Evolutionary conservation across 2,329 filamentous ascomycete species (phyloP).

Genomic region (Talaromyces sp.): DNA sequence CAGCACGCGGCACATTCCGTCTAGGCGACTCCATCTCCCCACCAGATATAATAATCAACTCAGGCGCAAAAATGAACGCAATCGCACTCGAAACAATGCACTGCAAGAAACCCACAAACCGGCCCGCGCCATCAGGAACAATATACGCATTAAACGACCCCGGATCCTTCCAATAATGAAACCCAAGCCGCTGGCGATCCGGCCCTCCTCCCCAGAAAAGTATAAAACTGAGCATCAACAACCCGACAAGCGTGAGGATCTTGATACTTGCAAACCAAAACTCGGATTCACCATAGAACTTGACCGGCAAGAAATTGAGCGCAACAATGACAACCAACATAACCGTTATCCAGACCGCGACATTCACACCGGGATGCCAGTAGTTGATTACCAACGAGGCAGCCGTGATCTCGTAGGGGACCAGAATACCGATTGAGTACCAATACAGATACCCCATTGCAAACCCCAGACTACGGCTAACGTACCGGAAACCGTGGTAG

Average conservation of each 20-base stretch:
- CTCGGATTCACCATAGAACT: slow-evolving; percentile 53
- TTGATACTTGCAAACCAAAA: slow-evolving; percentile 54
- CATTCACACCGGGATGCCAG: slow-evolving; percentile 50
- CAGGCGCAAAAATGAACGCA: slow-evolving; percentile 55
- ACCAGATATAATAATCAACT: slow-evolving; percentile 54
- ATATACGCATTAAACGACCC: slow-evolving; percentile 50
- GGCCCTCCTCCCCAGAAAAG: slow-evolving; percentile 55
- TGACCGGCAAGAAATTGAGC: slow-evolving; percentile 48
- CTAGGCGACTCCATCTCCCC: slow-evolving; percentile 58
- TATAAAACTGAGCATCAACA: slow-evolving; percentile 53
- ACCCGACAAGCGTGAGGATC: slow-evolving; percentile 50
- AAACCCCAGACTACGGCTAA: slow-evolving; percentile 42
- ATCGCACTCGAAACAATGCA: slow-evolving; percentile 52
- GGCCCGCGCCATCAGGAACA: slow-evolving; percentile 44
- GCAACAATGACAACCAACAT: slow-evolving; percentile 57
- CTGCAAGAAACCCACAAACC: slow-evolving; percentile 52
- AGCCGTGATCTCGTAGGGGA: slow-evolving; percentile 61
- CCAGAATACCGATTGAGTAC: slow-evolving; percentile 47
- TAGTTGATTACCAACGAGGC: slow-evolving; percentile 63
- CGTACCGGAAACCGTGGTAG: slow-evolving; percentile 43
- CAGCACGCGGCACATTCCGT: slow-evolving; percentile 58
- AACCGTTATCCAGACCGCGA: slow-evolving; percentile 53
- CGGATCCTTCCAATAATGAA: slow-evolving; percentile 50
- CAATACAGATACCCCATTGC: slow-evolving; percentile 47
- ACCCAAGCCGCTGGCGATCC: slow-evolving; percentile 48